Evolutionary conservation across 768 basidiomycete genomes (phyloP), one percentile per base, ranked within the genome.

Genomic region (Lactifluus pinguis): DNA sequence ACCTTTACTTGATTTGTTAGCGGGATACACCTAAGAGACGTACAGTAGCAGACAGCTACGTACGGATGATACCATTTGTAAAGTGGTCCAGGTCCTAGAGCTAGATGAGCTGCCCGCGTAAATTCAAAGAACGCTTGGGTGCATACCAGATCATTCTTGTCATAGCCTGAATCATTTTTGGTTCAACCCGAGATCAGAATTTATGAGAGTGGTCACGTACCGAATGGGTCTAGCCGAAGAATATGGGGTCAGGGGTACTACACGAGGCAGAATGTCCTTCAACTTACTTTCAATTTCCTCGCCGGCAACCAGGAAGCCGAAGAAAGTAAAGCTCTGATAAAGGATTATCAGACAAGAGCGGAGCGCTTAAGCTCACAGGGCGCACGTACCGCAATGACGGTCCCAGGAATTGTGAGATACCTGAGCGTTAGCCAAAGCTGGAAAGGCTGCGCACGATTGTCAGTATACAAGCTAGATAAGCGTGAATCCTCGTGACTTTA

Each of bases 221-320:
- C 79, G 66, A 79, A 79, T n/a, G 78, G 78, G 70, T 80, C 77
- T 80, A 60, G 41, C 39, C 32, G 54, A 59, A 14, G 48, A n/a
- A 57, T 39, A 50, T 44, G 41, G 36, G 49, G 57, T 54, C 55
- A 55, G 64, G 45, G 55, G 17, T 54, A 49, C 44, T 8, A 50
- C 41, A 62, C 34, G 49, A 47, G 25, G 54, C 52, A 53, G 29
- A 42, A 54, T 21, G 54, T 41, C 51, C 38, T 25, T 45, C 29
- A 74, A 44, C 83, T 66, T 61, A 86, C 85, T 85, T 71, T 87
- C 85, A 58, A 87, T 87, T 71, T 87, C 86, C 71, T 87, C 85
- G 48, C 85, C 85, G 32, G 85, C 84, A 51, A 83, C 84, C 60
- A 88, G 70, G 74, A 87, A 87, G 8, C 86, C 86, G 68, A 86